Conservation (phyloP, 2,329 filamentous ascomycete species). For the Aspergillus pseudoviridinutans region DNA sequence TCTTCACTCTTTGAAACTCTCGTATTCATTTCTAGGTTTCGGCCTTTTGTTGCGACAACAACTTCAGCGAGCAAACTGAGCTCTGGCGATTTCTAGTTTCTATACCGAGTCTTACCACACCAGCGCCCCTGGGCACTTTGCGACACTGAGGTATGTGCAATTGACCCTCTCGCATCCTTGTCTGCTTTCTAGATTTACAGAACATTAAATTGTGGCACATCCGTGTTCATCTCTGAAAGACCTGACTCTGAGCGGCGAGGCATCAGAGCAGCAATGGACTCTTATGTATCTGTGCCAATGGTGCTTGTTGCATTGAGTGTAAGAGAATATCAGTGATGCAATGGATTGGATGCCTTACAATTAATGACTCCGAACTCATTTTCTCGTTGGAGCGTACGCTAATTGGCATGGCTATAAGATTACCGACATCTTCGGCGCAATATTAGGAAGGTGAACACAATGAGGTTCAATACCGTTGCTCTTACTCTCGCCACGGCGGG, state of each 20-base stretch:
- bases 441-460: conserved; percentile 19
- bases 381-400: not conserved
- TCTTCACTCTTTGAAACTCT: conserved; percentile 23
- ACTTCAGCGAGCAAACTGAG: not conserved
- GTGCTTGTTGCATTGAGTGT: not conserved
- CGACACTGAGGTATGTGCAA: conserved; percentile 26
- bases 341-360: not conserved
- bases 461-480: conserved; percentile 41
- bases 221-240: not conserved
- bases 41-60: conserved; percentile 1
- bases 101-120: conserved; percentile 23
- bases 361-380: not conserved
- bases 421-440: not conserved
- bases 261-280: not conserved
- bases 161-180: not conserved
- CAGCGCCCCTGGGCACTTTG: conserved; percentile 24
- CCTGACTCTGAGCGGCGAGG: not conserved
- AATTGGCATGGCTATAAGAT: not conserved
- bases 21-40: conserved; percentile 7
- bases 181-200: not conserved
- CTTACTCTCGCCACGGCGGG: conserved; percentile 42
- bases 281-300: not conserved
- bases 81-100: conserved; percentile 11
- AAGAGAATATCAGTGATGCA: not conserved
- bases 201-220: not conserved